Conservation (phyloP, 1,284 basidiomycete genomes). For the Moesziomyces parantarcticus region DNA sequence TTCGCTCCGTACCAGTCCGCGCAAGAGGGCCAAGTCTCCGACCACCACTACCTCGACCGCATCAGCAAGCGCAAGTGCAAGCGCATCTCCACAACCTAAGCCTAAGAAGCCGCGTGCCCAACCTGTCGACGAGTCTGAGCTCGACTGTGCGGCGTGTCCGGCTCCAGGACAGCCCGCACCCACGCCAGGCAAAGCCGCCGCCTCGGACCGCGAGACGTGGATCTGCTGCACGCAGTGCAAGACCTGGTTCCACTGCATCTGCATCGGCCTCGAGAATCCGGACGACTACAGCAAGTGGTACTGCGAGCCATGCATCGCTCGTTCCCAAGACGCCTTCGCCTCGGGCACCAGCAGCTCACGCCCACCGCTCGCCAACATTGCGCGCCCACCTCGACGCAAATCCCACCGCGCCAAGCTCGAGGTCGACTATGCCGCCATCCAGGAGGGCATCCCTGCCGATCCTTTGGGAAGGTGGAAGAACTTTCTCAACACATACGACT, state of each 20-base stretch:
- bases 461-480: slow-evolving; percentile 52
- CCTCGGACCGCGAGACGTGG: slow-evolving; percentile 49
- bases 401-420: slow-evolving; percentile 37
- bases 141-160: slow-evolving; percentile 50
- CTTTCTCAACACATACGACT: slow-evolving; percentile 38
- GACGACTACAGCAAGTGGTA: slow-evolving; percentile 57
- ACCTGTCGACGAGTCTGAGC: slow-evolving; percentile 42
- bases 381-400: slow-evolving; percentile 41
- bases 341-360: slow-evolving; percentile 24
- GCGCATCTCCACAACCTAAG: slow-evolving; percentile 1
- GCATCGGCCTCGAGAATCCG: slow-evolving; percentile 45
- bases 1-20: slow-evolving; percentile 27
- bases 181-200: slow-evolving; percentile 37
- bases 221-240: slow-evolving; percentile 57
- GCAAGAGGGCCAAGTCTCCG: slow-evolving; percentile 26
- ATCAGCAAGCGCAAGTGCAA: not conserved
- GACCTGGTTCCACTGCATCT: slow-evolving; percentile 59
- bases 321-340: slow-evolving; percentile 15
- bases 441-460: slow-evolving; percentile 57
- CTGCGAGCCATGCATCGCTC: slow-evolving; percentile 44
- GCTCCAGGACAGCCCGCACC: slow-evolving; percentile 25
- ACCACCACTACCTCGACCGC: not conserved
- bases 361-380: slow-evolving; percentile 27
- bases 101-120: slow-evolving; percentile 29
- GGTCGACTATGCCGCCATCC: slow-evolving; percentile 61